Evolutionary conservation across 2,329 filamentous ascomycete species (phyloP).

Genomic region (Colletotrichum sp.): DNA sequence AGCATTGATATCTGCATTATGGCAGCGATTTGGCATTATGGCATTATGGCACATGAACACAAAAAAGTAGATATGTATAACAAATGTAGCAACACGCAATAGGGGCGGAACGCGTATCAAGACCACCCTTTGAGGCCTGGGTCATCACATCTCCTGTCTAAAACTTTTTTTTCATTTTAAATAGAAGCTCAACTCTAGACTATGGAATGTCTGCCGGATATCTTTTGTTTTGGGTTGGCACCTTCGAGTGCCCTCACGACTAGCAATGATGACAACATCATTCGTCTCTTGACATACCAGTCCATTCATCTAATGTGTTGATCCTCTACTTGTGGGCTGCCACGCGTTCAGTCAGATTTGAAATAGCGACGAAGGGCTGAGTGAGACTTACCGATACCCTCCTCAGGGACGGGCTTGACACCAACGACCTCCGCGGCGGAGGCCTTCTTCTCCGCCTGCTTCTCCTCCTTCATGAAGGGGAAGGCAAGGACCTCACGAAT

Average conservation of each 20-base stretch:
- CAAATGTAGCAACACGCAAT: constrained; percentile 5
- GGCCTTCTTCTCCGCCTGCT: constrained; percentile 50
- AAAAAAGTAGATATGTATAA: constrained; percentile 6
- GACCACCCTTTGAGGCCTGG: background rate
- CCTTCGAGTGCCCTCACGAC: background rate
- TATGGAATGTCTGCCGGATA: constrained; percentile 19
- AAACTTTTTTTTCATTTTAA: background rate
- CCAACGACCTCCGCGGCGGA: constrained; percentile 69
- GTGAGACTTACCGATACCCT: constrained; percentile 51
- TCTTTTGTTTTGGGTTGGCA: background rate
- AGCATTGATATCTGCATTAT: background rate
- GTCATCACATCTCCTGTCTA: background rate
- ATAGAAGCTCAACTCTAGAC: constrained; percentile 23
- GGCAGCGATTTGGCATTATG: background rate
- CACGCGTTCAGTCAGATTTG: background rate
- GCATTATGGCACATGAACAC: constrained; percentile 8
- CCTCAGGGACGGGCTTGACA: constrained; percentile 62
- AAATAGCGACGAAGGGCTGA: background rate
- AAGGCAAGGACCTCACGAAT: constrained; percentile 97
- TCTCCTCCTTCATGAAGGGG: constrained; percentile 96
- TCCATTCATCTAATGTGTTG: background rate
- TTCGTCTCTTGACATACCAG: constrained; percentile 11
- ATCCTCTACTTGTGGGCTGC: constrained; percentile 23
- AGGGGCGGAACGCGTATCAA: background rate
- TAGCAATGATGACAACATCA: background rate